Evolutionary conservation across 805 yeast species (phyloP).

Genomic region (Schizosaccharomyces cryophilus): DNA sequence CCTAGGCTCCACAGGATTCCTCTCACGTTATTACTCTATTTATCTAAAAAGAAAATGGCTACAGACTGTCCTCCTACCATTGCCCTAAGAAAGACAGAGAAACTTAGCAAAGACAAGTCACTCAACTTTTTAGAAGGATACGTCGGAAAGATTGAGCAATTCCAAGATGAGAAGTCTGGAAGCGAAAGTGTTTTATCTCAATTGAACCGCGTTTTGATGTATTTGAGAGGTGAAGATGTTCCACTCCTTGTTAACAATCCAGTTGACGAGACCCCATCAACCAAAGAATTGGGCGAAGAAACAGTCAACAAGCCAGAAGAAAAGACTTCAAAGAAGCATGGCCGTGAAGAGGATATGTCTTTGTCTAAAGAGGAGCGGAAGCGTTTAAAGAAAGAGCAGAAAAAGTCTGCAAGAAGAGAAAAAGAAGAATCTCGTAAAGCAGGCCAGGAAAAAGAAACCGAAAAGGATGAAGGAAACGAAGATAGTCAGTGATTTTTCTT

Average conservation of each 20-base stretch:
- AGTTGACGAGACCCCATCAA: not conserved
- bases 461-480: no score
- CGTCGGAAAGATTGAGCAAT: not conserved
- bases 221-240: not conserved
- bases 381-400: not conserved
- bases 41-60: not conserved
- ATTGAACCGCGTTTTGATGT: not conserved
- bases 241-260: not conserved
- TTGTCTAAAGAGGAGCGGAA: not conserved
- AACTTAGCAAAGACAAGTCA: not conserved
- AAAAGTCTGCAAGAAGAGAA: not conserved
- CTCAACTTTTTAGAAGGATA: not conserved
- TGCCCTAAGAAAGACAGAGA: not conserved
- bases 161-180: not conserved
- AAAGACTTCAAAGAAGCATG: not conserved
- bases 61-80: not conserved
- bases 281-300: not conserved
- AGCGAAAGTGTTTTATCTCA: not conserved
- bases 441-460: no score
- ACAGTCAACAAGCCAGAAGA: not conserved
- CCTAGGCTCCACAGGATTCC: no score
- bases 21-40: no score
- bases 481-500: no score
- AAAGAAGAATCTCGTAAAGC: not conserved
- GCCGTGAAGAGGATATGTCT: not conserved